Base-by-base conservation (phyloP, 768 basidiomycete genomes). In the Mycena vulgaris region DNA sequence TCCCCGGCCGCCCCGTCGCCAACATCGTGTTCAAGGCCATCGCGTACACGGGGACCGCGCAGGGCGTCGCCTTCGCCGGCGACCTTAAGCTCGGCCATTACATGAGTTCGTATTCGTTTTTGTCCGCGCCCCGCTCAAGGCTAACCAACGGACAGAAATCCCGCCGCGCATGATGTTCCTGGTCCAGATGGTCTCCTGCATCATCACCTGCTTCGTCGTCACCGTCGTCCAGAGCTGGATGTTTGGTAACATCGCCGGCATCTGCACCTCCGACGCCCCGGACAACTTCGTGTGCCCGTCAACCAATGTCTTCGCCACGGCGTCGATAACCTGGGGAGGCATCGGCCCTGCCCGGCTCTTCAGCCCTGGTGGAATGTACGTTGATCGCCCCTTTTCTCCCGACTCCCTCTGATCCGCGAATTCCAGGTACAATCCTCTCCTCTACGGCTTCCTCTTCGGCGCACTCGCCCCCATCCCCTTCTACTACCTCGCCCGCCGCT, bases 31-130 rank as follows among this genome's bases (percentile, higher is more conserved):
- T 95, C 89, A 95, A 94, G 83, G 83, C 85, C 10, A 84, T 87
- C 74, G 87, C 87, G 25, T 90, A 85, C 78, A 85, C 88, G 66
- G 86, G 89, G 17, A 85, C 87, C 33, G 80, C 80, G 63, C 93
- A 95, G 78, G 90, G 91, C 0, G 80, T 93, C 67, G 80, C 83
- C 25, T 95, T 93, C 75, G 83, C 90, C 14, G 89, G 89, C 35
- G 91, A 94, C 77, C 83, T 96, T 75, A 97, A 97, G 82, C 88
- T 95, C 51, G 95, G 93, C 30, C 93, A 95, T 79, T 96, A 96
- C 82, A 93, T 94, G 92, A 96, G 96, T 19, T 45, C 42, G 5
- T 45, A 9, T 45, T 45, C 42, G 7, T n/a, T 45, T 21, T 7
- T 23, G 3, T 45, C 11, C 21, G 19, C 42, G 21, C 39, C n/a